These are phyloP conservation scores for Dicorynia guianensis DNA, from an alignment of 306 rosid genomes.

Conservation along the genomic window DNA sequence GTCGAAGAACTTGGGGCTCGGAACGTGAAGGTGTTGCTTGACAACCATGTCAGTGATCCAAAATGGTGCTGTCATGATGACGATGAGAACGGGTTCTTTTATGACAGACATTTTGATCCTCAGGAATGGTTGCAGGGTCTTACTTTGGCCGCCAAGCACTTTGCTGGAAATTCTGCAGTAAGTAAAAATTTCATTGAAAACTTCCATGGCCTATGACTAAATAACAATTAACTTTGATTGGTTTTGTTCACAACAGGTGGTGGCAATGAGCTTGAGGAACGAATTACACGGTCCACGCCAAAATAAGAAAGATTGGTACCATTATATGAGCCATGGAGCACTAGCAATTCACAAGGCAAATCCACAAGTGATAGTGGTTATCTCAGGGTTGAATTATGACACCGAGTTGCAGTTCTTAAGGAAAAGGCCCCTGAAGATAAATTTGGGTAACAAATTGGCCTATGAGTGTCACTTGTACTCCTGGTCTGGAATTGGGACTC, in stretches of 20 bases:
- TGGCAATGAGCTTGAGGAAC: conserved; percentile 66
- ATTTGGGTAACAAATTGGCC: conserved; percentile 49
- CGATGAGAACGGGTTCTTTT: conserved; percentile 65
- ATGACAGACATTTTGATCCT: conserved; percentile 57
- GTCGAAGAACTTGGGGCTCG: conserved; percentile 44
- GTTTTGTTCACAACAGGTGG: conserved; percentile 41
- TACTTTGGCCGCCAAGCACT: conserved; percentile 45
- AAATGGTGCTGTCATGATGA: conserved; percentile 63
- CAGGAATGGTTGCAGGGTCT: conserved; percentile 64
- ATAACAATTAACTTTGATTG: conserved; percentile 9
- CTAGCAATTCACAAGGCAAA: conserved; percentile 47
- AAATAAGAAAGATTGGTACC: conserved; percentile 50
- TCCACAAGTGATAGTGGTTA: conserved; percentile 51
- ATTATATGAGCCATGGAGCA: conserved; percentile 50
- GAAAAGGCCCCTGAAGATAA: conserved; percentile 38
- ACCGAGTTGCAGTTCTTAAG: conserved; percentile 57
- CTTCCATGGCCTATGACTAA: neutral
- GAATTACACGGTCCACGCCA: conserved; percentile 64
- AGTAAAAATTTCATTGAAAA: neutral
- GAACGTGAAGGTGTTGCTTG: conserved; percentile 52
- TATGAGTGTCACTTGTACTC: conserved; percentile 65
- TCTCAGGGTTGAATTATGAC: conserved; percentile 63
- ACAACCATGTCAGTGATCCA: conserved; percentile 65
- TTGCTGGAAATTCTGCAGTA: conserved; percentile 42
- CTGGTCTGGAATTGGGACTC: conserved; percentile 58